These are phyloP conservation scores for Candida oleophila DNA, from an alignment of 805 yeast genomes.

Conservation along the genomic window DNA sequence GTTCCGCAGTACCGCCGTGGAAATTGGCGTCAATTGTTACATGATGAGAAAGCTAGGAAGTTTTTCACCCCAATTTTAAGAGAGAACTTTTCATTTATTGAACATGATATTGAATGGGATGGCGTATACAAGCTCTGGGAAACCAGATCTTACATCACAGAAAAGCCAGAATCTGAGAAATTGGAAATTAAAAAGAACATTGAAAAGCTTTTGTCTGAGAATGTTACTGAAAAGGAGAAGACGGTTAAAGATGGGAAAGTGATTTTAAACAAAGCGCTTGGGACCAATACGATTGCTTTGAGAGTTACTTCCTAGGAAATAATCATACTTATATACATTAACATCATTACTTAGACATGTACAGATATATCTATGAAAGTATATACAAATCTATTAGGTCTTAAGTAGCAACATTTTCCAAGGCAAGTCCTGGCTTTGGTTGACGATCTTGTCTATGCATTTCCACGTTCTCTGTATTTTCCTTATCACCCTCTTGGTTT, in stretches of 20 bases:
- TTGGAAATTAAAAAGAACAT: constrained; percentile 26
- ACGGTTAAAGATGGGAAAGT: constrained; percentile 8
- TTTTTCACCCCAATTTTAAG: constrained; percentile 2
- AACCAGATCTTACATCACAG: constrained; percentile 55
- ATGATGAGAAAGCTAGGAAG: constrained; percentile 4
- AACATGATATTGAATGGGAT: constrained; percentile 21
- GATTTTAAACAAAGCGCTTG: constrained; percentile 23
- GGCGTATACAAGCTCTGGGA: constrained; percentile 51
- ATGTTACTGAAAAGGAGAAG: constrained; percentile 12
- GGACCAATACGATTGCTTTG: constrained; percentile 20
- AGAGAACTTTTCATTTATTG: constrained; percentile 2
- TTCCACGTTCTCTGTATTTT: neutral
- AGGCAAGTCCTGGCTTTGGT: neutral
- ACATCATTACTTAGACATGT: too few relatives aligned
- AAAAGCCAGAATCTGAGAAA: constrained; percentile 37
- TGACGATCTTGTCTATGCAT: neutral
- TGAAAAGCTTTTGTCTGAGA: constrained; percentile 23
- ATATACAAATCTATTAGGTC: too few relatives aligned
- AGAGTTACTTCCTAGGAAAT: constrained; percentile 4
- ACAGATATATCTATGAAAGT: too few relatives aligned
- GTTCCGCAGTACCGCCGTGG: constrained; percentile 60
- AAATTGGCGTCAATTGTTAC: constrained; percentile 45
- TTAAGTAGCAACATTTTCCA: too few relatives aligned
- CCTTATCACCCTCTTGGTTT: neutral
- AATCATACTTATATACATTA: neutral